A percentile compares a stretch with the other conserved stretches of the same genome.
These are phyloP conservation scores for Penicillium janthinellum DNA, from an alignment of 2,329 filamentous ascomycete species.

Conservation along the genomic window DNA sequence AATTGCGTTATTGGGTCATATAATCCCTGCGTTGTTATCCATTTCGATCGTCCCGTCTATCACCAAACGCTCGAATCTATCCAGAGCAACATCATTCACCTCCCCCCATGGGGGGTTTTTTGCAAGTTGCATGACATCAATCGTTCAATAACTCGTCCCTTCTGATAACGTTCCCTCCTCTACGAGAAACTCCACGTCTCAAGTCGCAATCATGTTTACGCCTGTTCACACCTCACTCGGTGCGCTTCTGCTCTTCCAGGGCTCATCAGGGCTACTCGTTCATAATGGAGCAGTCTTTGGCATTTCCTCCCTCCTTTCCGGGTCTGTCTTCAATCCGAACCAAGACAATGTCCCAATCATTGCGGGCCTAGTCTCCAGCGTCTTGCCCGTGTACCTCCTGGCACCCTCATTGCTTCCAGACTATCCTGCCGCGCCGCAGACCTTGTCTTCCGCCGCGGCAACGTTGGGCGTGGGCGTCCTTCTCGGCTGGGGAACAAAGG, in stretches of 20 bases:
- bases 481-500: constrained; percentile 57
- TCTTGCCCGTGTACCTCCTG: constrained; percentile 44
- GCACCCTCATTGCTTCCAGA: constrained; percentile 49
- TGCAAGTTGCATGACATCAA: constrained; percentile 7
- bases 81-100: neutral
- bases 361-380: constrained; percentile 50
- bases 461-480: constrained; percentile 48
- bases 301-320: constrained; percentile 51
- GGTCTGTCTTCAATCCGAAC: constrained; percentile 44
- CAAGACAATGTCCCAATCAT: constrained; percentile 50
- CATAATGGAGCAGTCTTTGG: constrained; percentile 57
- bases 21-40: too few species aligned
- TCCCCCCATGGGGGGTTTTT: neutral
- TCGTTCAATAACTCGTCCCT: neutral
- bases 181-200: neutral
- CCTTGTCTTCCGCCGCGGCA: constrained; percentile 38
- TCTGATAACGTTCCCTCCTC: constrained; percentile 3
- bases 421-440: constrained; percentile 43
- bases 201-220: constrained; percentile 50
- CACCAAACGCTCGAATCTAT: too few species aligned
- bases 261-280: constrained; percentile 52
- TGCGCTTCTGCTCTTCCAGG: constrained; percentile 54
- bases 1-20: neutral
- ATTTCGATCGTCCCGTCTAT: neutral
- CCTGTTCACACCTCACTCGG: constrained; percentile 55